Conservation (phyloP, 352 stramenopile species). For the Globisporangium mamillatum region DNA sequence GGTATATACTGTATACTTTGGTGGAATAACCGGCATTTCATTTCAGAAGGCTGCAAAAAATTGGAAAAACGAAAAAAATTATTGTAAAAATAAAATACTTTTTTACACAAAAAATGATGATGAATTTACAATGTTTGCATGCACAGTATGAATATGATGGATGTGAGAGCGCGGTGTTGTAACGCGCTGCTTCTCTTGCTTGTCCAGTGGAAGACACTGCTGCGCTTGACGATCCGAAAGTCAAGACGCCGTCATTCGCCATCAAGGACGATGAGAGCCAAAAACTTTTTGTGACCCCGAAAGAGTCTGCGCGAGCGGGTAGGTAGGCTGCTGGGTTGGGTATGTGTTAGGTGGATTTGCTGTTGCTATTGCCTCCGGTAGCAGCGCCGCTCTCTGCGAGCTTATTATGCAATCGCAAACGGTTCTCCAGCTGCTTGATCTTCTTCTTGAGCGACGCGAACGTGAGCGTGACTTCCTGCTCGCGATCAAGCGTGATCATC, state of each 20-base stretch:
- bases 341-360: not conserved
- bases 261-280: not conserved
- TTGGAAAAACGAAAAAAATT: too few relatives aligned
- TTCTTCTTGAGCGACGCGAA: conserved; percentile 53
- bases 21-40: too few relatives aligned
- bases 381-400: not conserved
- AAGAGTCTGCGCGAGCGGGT: not conserved
- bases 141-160: too few relatives aligned
- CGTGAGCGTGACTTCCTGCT: conserved; percentile 47
- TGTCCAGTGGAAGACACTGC: not conserved
- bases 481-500: conserved; percentile 39
- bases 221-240: not conserved
- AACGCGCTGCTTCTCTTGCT: too few relatives aligned
- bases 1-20: too few relatives aligned
- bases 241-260: not conserved
- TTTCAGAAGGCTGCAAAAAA: too few relatives aligned
- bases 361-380: not conserved
- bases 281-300: not conserved
- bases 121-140: too few relatives aligned
- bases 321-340: not conserved
- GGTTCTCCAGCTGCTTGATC: conserved; percentile 66
- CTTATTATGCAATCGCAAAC: conserved; percentile 45
- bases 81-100: too few relatives aligned
- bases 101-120: too few relatives aligned
- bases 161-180: too few relatives aligned